These are phyloP conservation scores for Geotrichum europaeum DNA, from an alignment of 1,139 yeast species.

Conservation along the genomic window DNA sequence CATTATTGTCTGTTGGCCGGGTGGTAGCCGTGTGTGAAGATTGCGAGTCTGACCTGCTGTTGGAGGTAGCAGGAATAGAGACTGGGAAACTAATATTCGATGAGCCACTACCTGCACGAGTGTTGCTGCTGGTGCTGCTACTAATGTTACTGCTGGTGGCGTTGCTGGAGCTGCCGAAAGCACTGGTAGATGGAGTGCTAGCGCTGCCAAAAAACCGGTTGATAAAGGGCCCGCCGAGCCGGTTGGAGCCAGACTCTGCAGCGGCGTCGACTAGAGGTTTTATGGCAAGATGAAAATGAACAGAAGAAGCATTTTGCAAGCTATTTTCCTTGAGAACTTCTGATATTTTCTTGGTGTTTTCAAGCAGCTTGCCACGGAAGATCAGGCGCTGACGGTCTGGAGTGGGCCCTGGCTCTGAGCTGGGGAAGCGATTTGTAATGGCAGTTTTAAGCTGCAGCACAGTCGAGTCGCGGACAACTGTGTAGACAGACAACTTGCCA, in stretches of 20 bases:
- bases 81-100: neutral
- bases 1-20: neutral
- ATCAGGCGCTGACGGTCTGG: constrained; percentile 17
- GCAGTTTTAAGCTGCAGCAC: constrained; percentile 1
- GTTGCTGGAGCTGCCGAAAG: neutral
- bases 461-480: constrained; percentile 1
- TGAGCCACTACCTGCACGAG: neutral
- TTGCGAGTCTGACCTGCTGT: neutral
- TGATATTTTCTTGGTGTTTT: constrained; percentile 4
- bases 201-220: neutral
- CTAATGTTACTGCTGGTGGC: neutral
- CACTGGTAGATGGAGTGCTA: neutral
- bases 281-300: constrained; percentile 15
- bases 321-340: constrained; percentile 6
- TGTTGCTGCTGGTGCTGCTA: neutral
- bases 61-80: neutral
- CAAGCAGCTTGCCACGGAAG: constrained; percentile 15
- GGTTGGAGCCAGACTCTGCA: neutral
- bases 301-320: constrained; percentile 4
- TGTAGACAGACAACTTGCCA: constrained; percentile 6
- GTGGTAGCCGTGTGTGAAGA: neutral
- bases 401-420: constrained; percentile 4
- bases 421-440: constrained; percentile 7
- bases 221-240: neutral
- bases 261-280: constrained; percentile 2